phyloP scores from a whole-genome alignment of 768 basidiomycete genomes.

The Lenzites betulinus region DNA sequence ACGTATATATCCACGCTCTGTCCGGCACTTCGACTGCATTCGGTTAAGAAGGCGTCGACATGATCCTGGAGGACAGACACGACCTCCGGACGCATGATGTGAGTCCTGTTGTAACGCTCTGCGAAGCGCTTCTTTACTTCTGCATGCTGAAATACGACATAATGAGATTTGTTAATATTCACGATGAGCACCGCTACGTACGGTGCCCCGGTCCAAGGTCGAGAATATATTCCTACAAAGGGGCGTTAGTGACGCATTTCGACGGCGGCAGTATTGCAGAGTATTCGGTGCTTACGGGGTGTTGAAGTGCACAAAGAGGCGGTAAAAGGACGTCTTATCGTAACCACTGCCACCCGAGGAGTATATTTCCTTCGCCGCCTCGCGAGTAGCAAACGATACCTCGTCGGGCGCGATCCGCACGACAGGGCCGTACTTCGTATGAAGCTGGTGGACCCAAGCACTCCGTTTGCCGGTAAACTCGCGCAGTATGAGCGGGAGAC shows the following conservation, averaged over 20 bases:
- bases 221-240: slow-evolving; percentile 23
- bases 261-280: too few species aligned
- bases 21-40: slow-evolving; percentile 14
- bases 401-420: slow-evolving; percentile 26
- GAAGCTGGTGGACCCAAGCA: slow-evolving; percentile 21
- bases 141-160: slow-evolving; percentile 14
- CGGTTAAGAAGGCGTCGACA: slow-evolving; percentile 15
- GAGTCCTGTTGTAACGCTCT: slow-evolving; percentile 24
- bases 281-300: slow-evolving; percentile 12
- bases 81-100: slow-evolving; percentile 22
- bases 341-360: slow-evolving; percentile 26
- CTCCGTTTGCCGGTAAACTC: slow-evolving; percentile 20
- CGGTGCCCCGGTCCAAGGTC: slow-evolving; percentile 12
- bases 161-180: neutral
- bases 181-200: neutral
- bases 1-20: slow-evolving; percentile 24
- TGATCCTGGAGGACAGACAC: slow-evolving; percentile 18
- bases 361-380: slow-evolving; percentile 28
- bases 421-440: slow-evolving; percentile 22
- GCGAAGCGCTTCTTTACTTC: slow-evolving; percentile 21
- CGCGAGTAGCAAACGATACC: slow-evolving; percentile 25
- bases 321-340: slow-evolving; percentile 22
- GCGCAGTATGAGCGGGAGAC: slow-evolving; percentile 21
- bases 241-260: too few species aligned
- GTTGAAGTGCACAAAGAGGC: slow-evolving; percentile 18